Base-by-base conservation (phyloP, 2,329 filamentous ascomycete species). In the Alternaria hordeiaustralica region DNA sequence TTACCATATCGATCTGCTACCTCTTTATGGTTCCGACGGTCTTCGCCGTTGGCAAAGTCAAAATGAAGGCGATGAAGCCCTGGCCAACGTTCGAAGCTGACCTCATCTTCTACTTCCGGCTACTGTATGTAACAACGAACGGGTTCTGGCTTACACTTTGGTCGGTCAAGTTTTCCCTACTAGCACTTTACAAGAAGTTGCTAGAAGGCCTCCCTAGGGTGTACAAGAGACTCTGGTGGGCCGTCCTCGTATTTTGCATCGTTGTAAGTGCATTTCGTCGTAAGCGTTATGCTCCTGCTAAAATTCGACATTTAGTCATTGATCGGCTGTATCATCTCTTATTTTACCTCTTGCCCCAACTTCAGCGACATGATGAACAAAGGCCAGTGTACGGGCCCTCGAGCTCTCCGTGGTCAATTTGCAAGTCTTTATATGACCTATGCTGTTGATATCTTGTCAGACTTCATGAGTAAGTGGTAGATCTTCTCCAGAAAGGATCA, bases 101-200 rank as follows among this genome's bases (percentile, higher is more conserved):
- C n/a, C n/a, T n/a, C n/a, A n/a, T n/a, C n/a, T n/a, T n/a, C n/a
- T n/a, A n/a, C n/a, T n/a, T n/a, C n/a, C n/a, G n/a, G n/a, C n/a
- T n/a, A n/a, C n/a, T n/a, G n/a, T n/a, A n/a, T n/a, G n/a, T n/a
- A n/a, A n/a, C n/a, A n/a, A n/a, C n/a, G n/a, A n/a, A n/a, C n/a
- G n/a, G n/a, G n/a, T 75, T 82, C 55, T 82, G 80, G 78, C 59
- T 75, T 7, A 73, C 74, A 3, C 68, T 82, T 7, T 82, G 78
- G 79, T 70, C 75, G 43, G 76, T 81, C 44, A 83, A 83, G 59
- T 71, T 80, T n/a, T 78, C 76, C 11, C 67, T 82, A 26, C 67
- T 83, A 51, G 68, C 77, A 15, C 71, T 82, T 36, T 82, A 81
- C 64, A 77, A 76, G 26, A 72, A 75, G 20, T 63, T 82, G 15